phyloP scores from a whole-genome alignment of 495 filamentous ascomycete genomes.

The Aspergillus cavernicola region DNA sequence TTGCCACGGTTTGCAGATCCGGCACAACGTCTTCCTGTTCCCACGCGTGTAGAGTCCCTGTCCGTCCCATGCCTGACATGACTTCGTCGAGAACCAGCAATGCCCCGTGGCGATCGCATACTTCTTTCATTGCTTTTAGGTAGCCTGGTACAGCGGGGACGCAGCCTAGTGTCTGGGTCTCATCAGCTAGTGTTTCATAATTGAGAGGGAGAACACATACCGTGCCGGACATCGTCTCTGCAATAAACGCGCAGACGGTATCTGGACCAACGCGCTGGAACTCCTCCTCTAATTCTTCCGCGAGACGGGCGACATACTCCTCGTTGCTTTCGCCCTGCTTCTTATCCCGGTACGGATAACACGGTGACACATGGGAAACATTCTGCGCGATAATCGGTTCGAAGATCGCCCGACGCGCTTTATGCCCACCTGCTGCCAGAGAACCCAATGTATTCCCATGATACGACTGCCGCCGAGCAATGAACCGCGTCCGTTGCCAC shows the following conservation, averaged over 20 bases:
- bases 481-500: conserved; percentile 47
- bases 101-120: conserved; percentile 60
- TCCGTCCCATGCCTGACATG: conserved; percentile 69
- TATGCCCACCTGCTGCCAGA: conserved; percentile 57
- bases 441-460: conserved; percentile 71
- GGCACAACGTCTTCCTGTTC: conserved; percentile 55
- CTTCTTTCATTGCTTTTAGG: conserved; percentile 49
- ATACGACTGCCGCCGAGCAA: conserved; percentile 61
- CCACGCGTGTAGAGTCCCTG: conserved; percentile 61
- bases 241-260: conserved; percentile 68
- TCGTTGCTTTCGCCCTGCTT: conserved; percentile 28
- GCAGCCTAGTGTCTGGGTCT: conserved; percentile 48
- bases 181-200: neutral
- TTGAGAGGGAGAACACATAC: conserved; percentile 19
- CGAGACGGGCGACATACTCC: conserved; percentile 50
- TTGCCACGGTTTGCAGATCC: conserved; percentile 60
- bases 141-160: conserved; percentile 57
- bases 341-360: conserved; percentile 57
- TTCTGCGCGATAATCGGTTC: conserved; percentile 57
- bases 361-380: conserved; percentile 59
- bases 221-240: conserved; percentile 59
- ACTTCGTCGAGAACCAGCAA: conserved; percentile 67
- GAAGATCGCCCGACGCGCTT: conserved; percentile 54
- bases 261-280: conserved; percentile 63
- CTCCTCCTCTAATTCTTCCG: conserved; percentile 66